Conservation (phyloP, 352 stramenopile genomes). For the Globisporangium cederbergense region DNA sequence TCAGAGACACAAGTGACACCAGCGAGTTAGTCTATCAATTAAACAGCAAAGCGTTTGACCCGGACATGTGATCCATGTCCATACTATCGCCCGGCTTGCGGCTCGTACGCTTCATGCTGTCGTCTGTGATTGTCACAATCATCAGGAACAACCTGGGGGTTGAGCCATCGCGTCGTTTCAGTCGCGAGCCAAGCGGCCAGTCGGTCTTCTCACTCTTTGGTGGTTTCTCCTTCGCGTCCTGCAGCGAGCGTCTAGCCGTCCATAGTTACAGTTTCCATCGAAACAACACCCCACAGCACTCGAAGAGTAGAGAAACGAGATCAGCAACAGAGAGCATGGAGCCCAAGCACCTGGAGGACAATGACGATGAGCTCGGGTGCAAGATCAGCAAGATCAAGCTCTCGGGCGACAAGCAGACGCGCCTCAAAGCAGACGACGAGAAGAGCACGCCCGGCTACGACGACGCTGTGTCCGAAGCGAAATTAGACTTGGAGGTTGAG, state of each 20-base stretch:
- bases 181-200: not conserved
- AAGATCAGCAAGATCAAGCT: constrained; percentile 73
- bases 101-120: constrained; percentile 9
- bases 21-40: not conserved
- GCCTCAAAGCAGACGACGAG: constrained; percentile 23
- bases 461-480: constrained; percentile 54
- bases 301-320: not conserved
- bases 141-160: not conserved
- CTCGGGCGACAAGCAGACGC: constrained; percentile 40
- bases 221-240: constrained; percentile 7
- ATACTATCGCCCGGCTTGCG: constrained; percentile 7
- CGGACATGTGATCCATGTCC: not conserved
- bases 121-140: not conserved
- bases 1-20: not conserved
- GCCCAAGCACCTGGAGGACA: constrained; percentile 52
- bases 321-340: constrained; percentile 35
- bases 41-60: not conserved
- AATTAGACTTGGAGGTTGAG: constrained; percentile 80
- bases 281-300: not conserved
- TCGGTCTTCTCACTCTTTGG: constrained; percentile 5
- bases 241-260: not conserved
- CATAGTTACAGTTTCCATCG: not conserved
- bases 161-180: not conserved
- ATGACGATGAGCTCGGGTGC: constrained; percentile 55
- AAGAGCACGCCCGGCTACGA: constrained; percentile 38